A percentile compares a stretch with the other conserved stretches of the same genome.
Conservation (phyloP, 306 rosid species). For the Acacia confusa region DNA sequence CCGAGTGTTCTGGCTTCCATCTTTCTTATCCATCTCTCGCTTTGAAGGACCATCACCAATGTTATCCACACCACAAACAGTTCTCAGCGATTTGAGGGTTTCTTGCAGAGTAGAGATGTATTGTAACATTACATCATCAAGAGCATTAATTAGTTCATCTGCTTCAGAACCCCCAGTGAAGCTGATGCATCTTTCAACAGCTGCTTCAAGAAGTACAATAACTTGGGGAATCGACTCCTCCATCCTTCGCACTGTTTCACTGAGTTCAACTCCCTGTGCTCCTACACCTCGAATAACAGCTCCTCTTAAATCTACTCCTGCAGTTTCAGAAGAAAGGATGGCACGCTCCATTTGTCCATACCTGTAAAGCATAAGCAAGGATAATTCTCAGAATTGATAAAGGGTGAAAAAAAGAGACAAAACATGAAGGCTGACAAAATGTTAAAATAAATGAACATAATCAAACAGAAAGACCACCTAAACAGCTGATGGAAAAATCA, state of each 20-base stretch:
- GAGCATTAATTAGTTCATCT: constrained; percentile 86
- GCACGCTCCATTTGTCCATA: constrained; percentile 99
- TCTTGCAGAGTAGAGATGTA: constrained; percentile 89
- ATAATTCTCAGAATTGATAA: constrained; percentile 7
- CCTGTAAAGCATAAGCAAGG: constrained; percentile 47
- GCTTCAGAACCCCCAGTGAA: constrained; percentile 99
- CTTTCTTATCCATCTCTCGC: constrained; percentile 85
- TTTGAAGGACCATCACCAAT: constrained; percentile 57
- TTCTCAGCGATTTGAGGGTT: constrained; percentile 85
- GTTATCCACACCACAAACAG: constrained; percentile 92
- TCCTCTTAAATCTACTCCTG: constrained; percentile 97
- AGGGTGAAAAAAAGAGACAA: neutral
- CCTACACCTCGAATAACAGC: constrained; percentile 98
- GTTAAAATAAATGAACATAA: constrained; percentile 4
- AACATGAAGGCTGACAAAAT: neutral
- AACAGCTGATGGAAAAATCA: neutral
- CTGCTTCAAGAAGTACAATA: constrained; percentile 89
- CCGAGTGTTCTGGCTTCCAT: constrained; percentile 62
- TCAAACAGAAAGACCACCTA: neutral
- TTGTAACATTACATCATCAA: constrained; percentile 89
- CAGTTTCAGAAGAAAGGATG: constrained; percentile 89
- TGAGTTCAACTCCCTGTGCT: constrained; percentile 98
- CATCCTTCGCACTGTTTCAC: constrained; percentile 99
- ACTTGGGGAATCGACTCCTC: constrained; percentile 98
- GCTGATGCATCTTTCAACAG: constrained; percentile 93